phyloP scores from a whole-genome alignment of 2,329 filamentous ascomycete species.

The Talaromyces piceae region DNA sequence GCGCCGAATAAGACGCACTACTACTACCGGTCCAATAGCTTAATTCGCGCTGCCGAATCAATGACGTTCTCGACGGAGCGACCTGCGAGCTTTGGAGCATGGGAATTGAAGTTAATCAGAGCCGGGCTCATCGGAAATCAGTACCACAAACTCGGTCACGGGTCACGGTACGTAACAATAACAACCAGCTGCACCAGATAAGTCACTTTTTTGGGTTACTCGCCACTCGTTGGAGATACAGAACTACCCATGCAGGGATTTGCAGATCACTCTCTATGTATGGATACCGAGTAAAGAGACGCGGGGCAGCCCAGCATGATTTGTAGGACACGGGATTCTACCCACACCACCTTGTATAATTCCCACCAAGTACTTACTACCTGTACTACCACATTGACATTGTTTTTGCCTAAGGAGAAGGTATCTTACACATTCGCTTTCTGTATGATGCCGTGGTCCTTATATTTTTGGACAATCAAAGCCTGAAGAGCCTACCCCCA shows the following conservation, averaged over 20 bases:
- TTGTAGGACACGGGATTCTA: too few relatives aligned
- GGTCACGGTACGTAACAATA: not conserved
- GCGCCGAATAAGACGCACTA: not conserved
- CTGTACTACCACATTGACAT: too few relatives aligned
- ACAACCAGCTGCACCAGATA: not conserved
- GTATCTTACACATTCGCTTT: too few relatives aligned
- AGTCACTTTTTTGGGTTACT: not conserved
- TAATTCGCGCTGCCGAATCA: not conserved
- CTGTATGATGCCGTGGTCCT: too few relatives aligned
- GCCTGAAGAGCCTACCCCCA: too few relatives aligned
- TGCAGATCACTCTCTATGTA: not conserved
- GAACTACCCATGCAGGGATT: not conserved
- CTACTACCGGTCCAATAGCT: not conserved
- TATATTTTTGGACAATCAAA: too few relatives aligned
- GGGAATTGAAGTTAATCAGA: too few relatives aligned
- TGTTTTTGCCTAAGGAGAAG: too few relatives aligned
- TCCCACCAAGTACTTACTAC: too few relatives aligned
- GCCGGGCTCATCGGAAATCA: not conserved
- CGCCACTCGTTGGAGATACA: not conserved
- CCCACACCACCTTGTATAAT: too few relatives aligned
- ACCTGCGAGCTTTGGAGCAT: not conserved
- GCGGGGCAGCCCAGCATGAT: too few relatives aligned
- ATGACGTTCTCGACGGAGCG: not conserved
- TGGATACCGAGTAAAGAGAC: too few relatives aligned
- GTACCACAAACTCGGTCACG: not conserved